A percentile compares a stretch with the other conserved stretches of the same genome.
phyloP scores from a whole-genome alignment of 768 basidiomycete genomes.

The Mycena indigotica region DNA sequence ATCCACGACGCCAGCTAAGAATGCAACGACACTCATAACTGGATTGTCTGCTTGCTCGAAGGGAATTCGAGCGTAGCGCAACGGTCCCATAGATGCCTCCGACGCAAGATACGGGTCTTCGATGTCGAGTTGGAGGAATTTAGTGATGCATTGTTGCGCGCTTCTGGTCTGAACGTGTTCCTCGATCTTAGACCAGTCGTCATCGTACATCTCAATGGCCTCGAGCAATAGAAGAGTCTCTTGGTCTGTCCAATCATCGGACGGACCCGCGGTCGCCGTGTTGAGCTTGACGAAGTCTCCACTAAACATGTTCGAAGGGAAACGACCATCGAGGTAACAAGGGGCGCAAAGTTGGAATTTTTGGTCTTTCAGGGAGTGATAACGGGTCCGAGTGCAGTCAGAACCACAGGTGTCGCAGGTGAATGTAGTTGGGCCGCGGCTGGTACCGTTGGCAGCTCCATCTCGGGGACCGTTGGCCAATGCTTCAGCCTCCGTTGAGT shows the following conservation, averaged over 20 bases:
- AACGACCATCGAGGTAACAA: conserved; percentile 95
- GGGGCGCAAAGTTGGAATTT: conserved; percentile 88
- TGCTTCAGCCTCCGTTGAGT: conserved; percentile 64
- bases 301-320: conserved; percentile 94
- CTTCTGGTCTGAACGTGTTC: conserved; percentile 91
- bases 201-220: conserved; percentile 96
- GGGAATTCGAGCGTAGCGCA: conserved; percentile 78
- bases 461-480: conserved; percentile 58
- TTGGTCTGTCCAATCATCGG: conserved; percentile 87
- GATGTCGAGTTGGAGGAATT: conserved; percentile 94
- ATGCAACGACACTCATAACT: conserved; percentile 98
- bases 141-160: conserved; percentile 92
- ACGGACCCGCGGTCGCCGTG: conserved; percentile 39
- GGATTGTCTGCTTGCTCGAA: conserved; percentile 97
- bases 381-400: conserved; percentile 86
- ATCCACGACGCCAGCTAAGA: conserved; percentile 89
- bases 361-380: conserved; percentile 91
- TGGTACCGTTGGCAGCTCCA: conserved; percentile 49
- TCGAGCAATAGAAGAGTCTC: conserved; percentile 90
- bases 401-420: conserved; percentile 94
- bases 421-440: conserved; percentile 44
- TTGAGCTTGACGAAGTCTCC: conserved; percentile 95
- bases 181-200: conserved; percentile 92
- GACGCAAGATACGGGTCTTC: conserved; percentile 89
- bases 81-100: conserved; percentile 73